These are phyloP conservation scores for Vitis hybrid DNA, from an alignment of 177 flowering plant genomes.

Conservation along the genomic window DNA sequence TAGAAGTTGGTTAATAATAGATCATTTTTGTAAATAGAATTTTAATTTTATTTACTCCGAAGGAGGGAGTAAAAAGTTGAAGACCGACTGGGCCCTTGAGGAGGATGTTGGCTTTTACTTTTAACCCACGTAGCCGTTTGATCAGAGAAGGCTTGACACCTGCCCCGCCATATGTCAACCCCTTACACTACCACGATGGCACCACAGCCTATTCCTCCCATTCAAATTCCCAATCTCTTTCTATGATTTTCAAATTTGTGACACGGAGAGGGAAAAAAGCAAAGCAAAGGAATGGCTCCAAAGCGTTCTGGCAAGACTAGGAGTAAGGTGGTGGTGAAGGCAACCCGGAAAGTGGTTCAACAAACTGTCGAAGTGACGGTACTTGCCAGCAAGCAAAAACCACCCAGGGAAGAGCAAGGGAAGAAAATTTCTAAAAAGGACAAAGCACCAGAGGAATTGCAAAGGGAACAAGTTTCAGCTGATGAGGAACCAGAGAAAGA, in stretches of 20 bases:
- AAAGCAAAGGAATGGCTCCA: slow-evolving; percentile 32
- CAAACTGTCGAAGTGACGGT: slow-evolving; percentile 30
- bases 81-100: no score
- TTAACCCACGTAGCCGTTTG: slow-evolving; percentile 23
- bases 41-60: no score
- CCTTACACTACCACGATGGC: neutral
- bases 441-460: neutral
- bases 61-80: no score
- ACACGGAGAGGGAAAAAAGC: no score
- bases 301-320: slow-evolving; percentile 20
- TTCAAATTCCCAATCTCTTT: neutral
- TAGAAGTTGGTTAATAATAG: no score
- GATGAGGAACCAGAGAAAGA: neutral
- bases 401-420: neutral
- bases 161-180: slow-evolving; percentile 16
- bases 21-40: no score
- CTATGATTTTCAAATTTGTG: neutral
- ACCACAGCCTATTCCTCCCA: neutral
- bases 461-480: neutral
- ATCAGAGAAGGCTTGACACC: slow-evolving; percentile 11
- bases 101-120: slow-evolving; percentile 1
- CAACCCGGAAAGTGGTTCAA: slow-evolving; percentile 29
- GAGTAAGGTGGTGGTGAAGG: slow-evolving; percentile 13
- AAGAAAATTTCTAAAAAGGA: no score
- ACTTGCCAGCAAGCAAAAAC: neutral